phyloP scores from a whole-genome alignment of 129 eudicot genomes.

The Centella asiatica region DNA sequence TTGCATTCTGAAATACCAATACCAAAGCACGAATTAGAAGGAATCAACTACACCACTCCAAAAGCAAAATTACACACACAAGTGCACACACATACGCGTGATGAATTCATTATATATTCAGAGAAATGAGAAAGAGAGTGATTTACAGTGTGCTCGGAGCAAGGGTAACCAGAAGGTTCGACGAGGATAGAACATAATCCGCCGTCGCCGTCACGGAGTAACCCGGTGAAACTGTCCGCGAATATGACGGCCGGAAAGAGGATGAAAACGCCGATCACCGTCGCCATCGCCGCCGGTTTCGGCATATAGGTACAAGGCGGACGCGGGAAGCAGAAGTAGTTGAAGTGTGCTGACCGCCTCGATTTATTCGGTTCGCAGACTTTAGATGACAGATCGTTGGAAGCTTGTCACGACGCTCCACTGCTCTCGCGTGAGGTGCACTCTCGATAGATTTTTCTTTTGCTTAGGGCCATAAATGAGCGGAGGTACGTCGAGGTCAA shows the following conservation, averaged over 20 bases:
- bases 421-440: too few species aligned
- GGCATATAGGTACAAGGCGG: slow-evolving; percentile 8
- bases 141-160: slow-evolving; percentile 81
- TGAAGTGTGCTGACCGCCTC: background rate
- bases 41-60: background rate
- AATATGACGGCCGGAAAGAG: slow-evolving; percentile 7
- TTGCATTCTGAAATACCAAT: background rate
- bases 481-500: too few species aligned
- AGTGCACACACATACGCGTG: background rate
- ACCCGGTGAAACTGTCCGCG: slow-evolving; percentile 19
- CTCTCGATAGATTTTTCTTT: too few species aligned
- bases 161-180: slow-evolving; percentile 59
- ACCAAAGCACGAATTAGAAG: too few species aligned
- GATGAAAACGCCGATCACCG: slow-evolving; percentile 14
- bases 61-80: background rate
- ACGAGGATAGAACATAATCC: slow-evolving; percentile 67
- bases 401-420: too few species aligned
- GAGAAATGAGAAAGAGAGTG: slow-evolving; percentile 8
- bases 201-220: slow-evolving; percentile 25
- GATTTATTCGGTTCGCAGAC: too few species aligned
- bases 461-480: too few species aligned
- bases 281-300: slow-evolving; percentile 14
- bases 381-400: too few species aligned
- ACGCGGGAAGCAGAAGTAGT: background rate
- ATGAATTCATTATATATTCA: background rate